These are phyloP conservation scores for Phytophthora boehmeriae DNA, from an alignment of 352 stramenopile species.

Conservation along the genomic window DNA sequence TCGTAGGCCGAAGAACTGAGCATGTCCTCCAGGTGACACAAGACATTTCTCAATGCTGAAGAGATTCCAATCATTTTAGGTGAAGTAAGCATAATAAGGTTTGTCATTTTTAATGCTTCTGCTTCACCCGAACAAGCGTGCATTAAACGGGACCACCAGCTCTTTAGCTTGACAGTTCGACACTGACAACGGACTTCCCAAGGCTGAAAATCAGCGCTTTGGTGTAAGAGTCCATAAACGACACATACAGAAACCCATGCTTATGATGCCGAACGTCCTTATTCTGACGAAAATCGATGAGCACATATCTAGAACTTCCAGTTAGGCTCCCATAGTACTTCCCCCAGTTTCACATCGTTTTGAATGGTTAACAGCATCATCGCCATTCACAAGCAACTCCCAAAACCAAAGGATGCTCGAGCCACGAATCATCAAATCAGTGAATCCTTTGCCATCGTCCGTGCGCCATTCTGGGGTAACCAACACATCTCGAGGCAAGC, in stretches of 20 bases:
- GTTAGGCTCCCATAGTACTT: slow-evolving; percentile 10
- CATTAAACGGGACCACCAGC: too few species aligned
- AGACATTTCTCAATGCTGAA: slow-evolving; percentile 91
- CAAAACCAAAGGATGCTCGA: slow-evolving; percentile 20
- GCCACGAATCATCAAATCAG: slow-evolving; percentile 30
- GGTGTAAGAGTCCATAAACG: background rate
- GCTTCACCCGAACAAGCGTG: too few species aligned
- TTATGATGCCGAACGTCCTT: background rate
- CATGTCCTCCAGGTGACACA: slow-evolving; percentile 40
- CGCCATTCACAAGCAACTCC: slow-evolving; percentile 30
- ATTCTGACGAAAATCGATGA: background rate
- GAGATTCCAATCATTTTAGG: too few species aligned
- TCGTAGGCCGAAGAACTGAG: slow-evolving; percentile 30
- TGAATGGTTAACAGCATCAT: slow-evolving; percentile 21
- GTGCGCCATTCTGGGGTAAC: background rate
- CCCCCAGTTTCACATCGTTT: slow-evolving; percentile 22
- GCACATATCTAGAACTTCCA: background rate
- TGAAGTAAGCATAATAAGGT: too few species aligned
- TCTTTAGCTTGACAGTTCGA: too few species aligned
- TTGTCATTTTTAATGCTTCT: too few species aligned
- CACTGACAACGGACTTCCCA: too few species aligned
- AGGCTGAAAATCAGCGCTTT: background rate
- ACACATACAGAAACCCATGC: background rate
- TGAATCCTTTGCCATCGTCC: slow-evolving; percentile 24
- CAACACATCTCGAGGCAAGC: background rate